These are phyloP conservation scores for Glycine latifolia DNA, from an alignment of 306 rosid genomes.

Conservation along the genomic window DNA sequence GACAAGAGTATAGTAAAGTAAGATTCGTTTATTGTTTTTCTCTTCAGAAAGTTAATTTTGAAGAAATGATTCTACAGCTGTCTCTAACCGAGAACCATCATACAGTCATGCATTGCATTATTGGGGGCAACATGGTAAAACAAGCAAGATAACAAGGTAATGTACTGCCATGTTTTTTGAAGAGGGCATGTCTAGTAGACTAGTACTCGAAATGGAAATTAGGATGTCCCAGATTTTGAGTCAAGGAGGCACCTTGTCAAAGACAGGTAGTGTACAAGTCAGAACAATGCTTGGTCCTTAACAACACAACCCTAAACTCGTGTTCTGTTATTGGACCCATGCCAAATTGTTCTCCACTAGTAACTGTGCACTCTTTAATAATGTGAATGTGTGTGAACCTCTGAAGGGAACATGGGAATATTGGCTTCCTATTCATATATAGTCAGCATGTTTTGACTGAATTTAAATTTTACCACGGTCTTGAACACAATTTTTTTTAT, in stretches of 20 bases:
- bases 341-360: not conserved
- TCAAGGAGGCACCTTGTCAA: conserved; percentile 40
- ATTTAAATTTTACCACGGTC: not conserved
- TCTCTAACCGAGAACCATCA: not conserved
- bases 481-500: not conserved
- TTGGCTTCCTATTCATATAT: not conserved
- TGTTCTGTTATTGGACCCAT: conserved; percentile 34
- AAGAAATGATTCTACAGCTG: not conserved
- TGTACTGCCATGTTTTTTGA: not conserved
- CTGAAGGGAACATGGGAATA: not conserved
- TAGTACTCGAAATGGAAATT: conserved; percentile 24
- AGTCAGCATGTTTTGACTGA: not conserved
- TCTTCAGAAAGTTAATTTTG: not conserved
- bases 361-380: not conserved
- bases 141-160: not conserved
- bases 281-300: conserved; percentile 37
- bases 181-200: conserved; percentile 27
- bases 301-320: conserved; percentile 34
- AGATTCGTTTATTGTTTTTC: not conserved
- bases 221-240: conserved; percentile 24
- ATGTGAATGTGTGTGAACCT: not conserved
- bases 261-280: conserved; percentile 27
- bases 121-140: conserved; percentile 21
- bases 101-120: conserved; percentile 28
- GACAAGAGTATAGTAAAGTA: not conserved